Conservation (phyloP, 2,329 filamentous ascomycete genomes). For the Sporothrix protearum region DNA sequence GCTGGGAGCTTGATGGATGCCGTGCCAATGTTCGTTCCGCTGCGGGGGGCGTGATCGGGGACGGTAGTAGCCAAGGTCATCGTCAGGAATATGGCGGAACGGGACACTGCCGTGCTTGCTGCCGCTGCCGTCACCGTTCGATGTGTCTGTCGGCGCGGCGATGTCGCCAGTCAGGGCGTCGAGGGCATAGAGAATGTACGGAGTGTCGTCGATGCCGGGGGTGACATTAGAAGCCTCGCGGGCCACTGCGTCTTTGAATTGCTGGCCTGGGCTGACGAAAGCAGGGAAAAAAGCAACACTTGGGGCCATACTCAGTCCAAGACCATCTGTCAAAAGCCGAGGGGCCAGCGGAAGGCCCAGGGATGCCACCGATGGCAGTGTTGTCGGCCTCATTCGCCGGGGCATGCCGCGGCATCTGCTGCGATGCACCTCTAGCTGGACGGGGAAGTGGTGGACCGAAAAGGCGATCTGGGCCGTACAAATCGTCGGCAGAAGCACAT, state of each 20-base stretch:
- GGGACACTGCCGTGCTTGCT: slow-evolving; percentile 22
- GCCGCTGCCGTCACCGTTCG: slow-evolving; percentile 51
- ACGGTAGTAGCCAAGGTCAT: slow-evolving; percentile 41
- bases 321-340: not conserved
- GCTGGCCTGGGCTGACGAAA: slow-evolving; percentile 25
- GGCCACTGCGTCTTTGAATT: slow-evolving; percentile 52
- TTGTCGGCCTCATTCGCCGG: not conserved
- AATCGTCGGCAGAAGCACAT: slow-evolving; percentile 40
- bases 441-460: slow-evolving; percentile 36
- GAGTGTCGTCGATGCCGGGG: slow-evolving; percentile 77
- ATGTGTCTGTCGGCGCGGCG: not conserved
- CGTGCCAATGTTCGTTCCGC: slow-evolving; percentile 20
- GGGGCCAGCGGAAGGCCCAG: not conserved
- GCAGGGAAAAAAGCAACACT: not conserved
- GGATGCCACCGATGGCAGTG: too few species aligned
- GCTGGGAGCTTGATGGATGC: slow-evolving; percentile 17
- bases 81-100: slow-evolving; percentile 35
- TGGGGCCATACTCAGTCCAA: not conserved
- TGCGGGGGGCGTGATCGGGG: not conserved
- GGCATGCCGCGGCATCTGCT: not conserved
- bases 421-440: not conserved
- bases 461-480: slow-evolving; percentile 45
- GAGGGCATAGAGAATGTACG: slow-evolving; percentile 85
- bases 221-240: slow-evolving; percentile 56
- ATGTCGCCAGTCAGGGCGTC: slow-evolving; percentile 75